A percentile compares a stretch with the other conserved stretches of the same genome.
Conservation (phyloP, 805 yeast species). For the Saccharomycopsis amapae region DNA sequence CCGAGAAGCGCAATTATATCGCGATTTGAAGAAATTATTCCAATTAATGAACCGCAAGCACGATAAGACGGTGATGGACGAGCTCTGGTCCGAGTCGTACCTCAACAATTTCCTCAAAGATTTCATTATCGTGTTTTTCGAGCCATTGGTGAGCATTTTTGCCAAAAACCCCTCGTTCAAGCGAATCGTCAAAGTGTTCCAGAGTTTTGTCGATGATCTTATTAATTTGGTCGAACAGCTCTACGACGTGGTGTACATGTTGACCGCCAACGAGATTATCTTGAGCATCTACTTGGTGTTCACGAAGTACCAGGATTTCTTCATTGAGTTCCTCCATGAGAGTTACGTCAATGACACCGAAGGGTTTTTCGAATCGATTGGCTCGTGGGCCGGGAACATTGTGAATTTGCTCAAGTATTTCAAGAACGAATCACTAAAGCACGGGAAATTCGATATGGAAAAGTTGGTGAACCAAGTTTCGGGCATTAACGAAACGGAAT, state of each 20-base stretch:
- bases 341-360: slow-evolving; percentile 73
- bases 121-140: slow-evolving; percentile 62
- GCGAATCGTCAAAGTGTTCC: slow-evolving; percentile 55
- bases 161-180: slow-evolving; percentile 63
- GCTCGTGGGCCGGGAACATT: slow-evolving; percentile 67
- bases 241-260: slow-evolving; percentile 41
- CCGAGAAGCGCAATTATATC: slow-evolving; percentile 9
- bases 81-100: slow-evolving; percentile 81
- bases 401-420: slow-evolving; percentile 58
- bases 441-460: slow-evolving; percentile 10
- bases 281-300: slow-evolving; percentile 57
- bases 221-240: slow-evolving; percentile 46
- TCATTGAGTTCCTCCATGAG: slow-evolving; percentile 72
- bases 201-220: slow-evolving; percentile 61
- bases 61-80: slow-evolving; percentile 70
- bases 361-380: slow-evolving; percentile 62
- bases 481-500: slow-evolving; percentile 25
- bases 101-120: slow-evolving; percentile 70
- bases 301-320: slow-evolving; percentile 62
- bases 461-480: slow-evolving; percentile 7
- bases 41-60: slow-evolving; percentile 32
- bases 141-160: slow-evolving; percentile 56
- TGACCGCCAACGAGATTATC: slow-evolving; percentile 56
- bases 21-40: slow-evolving; percentile 12
- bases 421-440: slow-evolving; percentile 26